These are phyloP conservation scores for Jacaranda copaia DNA, from an alignment of 257 asterid genomes.

Conservation along the genomic window DNA sequence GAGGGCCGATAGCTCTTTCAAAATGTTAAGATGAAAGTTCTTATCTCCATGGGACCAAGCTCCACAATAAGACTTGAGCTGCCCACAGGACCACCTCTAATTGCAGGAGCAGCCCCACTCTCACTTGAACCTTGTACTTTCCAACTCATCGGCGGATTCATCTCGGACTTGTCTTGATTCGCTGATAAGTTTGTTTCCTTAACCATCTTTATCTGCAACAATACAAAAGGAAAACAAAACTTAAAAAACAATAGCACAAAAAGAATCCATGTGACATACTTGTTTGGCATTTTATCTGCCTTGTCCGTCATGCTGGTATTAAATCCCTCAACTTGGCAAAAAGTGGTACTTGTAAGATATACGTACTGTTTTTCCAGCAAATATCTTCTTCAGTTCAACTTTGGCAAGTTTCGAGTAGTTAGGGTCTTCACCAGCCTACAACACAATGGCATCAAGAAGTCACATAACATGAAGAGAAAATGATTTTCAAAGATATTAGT, in stretches of 20 bases:
- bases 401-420: slow-evolving; percentile 66
- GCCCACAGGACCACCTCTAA: slow-evolving; percentile 59
- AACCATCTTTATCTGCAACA: slow-evolving; percentile 55
- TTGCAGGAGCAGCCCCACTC: slow-evolving; percentile 36
- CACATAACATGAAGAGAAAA: background rate
- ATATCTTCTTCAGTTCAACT: slow-evolving; percentile 75
- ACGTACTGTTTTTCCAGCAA: slow-evolving; percentile 68
- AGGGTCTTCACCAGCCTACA: slow-evolving; percentile 80
- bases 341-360: background rate
- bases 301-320: background rate
- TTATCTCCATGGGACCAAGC: slow-evolving; percentile 93
- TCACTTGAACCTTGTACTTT: slow-evolving; percentile 50
- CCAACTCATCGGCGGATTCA: slow-evolving; percentile 64
- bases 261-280: background rate
- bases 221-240: background rate
- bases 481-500: background rate
- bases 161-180: slow-evolving; percentile 71
- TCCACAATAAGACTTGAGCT: slow-evolving; percentile 57
- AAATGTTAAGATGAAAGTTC: slow-evolving; percentile 70
- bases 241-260: background rate
- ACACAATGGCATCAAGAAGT: slow-evolving; percentile 24
- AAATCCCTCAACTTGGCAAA: too few species aligned
- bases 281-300: too few species aligned
- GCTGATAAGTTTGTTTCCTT: slow-evolving; percentile 82
- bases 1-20: slow-evolving; percentile 14